Base-by-base conservation (phyloP, 352 stramenopile genomes). In the Globisporangium spiculum region DNA sequence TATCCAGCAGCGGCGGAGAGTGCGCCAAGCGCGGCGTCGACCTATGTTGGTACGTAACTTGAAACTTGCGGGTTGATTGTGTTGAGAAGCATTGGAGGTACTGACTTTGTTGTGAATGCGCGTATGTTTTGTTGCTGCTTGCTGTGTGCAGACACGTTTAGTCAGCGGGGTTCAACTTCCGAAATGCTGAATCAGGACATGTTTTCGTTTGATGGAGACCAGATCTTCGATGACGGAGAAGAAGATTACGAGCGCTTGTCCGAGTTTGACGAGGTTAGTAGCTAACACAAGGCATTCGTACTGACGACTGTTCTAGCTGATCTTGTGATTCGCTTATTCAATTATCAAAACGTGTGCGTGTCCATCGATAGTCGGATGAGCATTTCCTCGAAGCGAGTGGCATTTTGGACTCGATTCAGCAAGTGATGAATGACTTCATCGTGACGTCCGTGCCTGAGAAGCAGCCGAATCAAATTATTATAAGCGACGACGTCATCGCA, bases 371-470 rank as follows among this genome's bases (percentile, higher is more conserved):
- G 86, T 81, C 83, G 22, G 86, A 94, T 34, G 81, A 77, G 50
- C 80, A 84, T 20, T 92, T 94, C 58, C 70, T 92, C 57, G 84
- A 92, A 59, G 85, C 86, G 4, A 92, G 77, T 71, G 82, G 80
- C 2, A 88, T 92, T n/a, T 70, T 92, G 20, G 86, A 92, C 65
- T 93, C 86, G 9, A 92, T 92, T 48, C 86, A 94, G 30, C 83
- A 91, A 55, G 84, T 90, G 30, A 92, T 94, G 84, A 85, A 88
- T 10, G 77, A 81, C 57, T 84, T 84, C 26, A 78, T 77, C 30
- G 74, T 73, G 3, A 73, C 75, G 1, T 59, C 74, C 3, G 58
- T 72, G 48, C 44, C 66, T 14, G 66, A 73, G n/a, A 74, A 77
- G 64, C 57, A 74, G 62, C 61, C 83, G 5, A 76, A 88, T 30